phyloP scores from a whole-genome alignment of 2,329 filamentous ascomycete genomes.

The Colletotrichum endophyticum region DNA sequence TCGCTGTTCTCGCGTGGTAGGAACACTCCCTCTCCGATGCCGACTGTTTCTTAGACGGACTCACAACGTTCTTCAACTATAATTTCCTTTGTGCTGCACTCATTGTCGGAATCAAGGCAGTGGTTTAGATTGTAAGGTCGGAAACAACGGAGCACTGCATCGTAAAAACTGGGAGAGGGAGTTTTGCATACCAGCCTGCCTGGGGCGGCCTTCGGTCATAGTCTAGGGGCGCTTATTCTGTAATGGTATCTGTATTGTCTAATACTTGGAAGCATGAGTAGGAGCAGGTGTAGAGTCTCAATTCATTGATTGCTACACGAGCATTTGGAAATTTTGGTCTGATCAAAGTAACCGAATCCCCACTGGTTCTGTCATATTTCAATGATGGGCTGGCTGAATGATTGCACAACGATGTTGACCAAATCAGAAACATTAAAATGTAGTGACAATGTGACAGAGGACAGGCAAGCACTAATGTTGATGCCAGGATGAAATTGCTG shows the following conservation, averaged over 20 bases:
- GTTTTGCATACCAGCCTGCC: slow-evolving; percentile 4
- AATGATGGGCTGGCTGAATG: not conserved
- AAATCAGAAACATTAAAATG: not conserved
- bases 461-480: not conserved
- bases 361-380: not conserved
- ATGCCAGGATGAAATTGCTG: not conserved
- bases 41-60: not conserved
- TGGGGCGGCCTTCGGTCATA: not conserved
- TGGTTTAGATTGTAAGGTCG: slow-evolving; percentile 3
- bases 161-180: not conserved
- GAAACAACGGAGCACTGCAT: slow-evolving; percentile 1
- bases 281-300: not conserved
- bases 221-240: not conserved
- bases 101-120: not conserved
- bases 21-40: not conserved
- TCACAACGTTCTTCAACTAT: not conserved
- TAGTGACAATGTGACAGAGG: not conserved
- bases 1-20: slow-evolving; percentile 11
- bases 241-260: not conserved
- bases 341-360: not conserved
- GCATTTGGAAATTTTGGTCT: not conserved
- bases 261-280: not conserved
- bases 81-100: slow-evolving; percentile 9
- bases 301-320: not conserved
- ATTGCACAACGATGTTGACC: not conserved